Base-by-base conservation (phyloP, 2,329 filamentous ascomycete species). In the Neonectria ditissima region DNA sequence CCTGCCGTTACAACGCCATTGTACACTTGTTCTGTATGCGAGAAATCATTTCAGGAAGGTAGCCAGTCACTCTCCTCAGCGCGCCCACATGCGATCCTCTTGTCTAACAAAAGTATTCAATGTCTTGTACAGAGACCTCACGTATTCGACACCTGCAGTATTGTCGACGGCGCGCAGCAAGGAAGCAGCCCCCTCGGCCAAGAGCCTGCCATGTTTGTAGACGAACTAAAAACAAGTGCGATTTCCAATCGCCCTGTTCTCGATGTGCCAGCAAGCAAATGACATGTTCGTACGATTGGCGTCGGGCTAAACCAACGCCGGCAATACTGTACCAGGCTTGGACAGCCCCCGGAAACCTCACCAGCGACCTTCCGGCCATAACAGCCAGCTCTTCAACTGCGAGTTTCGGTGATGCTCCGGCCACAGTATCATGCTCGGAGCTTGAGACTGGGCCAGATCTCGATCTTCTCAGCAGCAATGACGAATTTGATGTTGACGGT, bases 161-260 rank as follows among this genome's bases (percentile, higher is more conserved):
- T 24, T 58, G 55, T 10, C 55, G 20, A 20, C 55, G 55, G 16
- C 44, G 55, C 20, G 55, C 43, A 28, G 32, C 43, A 5, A 41
- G 32, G 24, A 50, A 50, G 39, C 44, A 43, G 13, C 18, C 34
- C 6, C 30, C 55, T 10, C 20, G 55, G 16, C 32, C 18, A 32
- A 50, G 30, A 50, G 55, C 55, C 22, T 58, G 55, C 30, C 43
- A 51, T 13, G 18, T 34, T 16, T 58, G 55, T 22, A 39, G 44
- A 39, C 28, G 24, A n/a, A 58, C 44, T 5, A 58, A 58, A 30
- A 58, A 45, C 55, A 58, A 58, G 32, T 57, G 55, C 4, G 44
- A 58, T 58, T 58, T 58, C n/a, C 14, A 14, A 22, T 28, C 11
- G 10, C 55, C 55, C 11, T 58, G 55, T 34, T 51, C 45, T 4